phyloP scores from a whole-genome alignment of 2,329 filamentous ascomycete species.

The Ophiostoma sp. region DNA sequence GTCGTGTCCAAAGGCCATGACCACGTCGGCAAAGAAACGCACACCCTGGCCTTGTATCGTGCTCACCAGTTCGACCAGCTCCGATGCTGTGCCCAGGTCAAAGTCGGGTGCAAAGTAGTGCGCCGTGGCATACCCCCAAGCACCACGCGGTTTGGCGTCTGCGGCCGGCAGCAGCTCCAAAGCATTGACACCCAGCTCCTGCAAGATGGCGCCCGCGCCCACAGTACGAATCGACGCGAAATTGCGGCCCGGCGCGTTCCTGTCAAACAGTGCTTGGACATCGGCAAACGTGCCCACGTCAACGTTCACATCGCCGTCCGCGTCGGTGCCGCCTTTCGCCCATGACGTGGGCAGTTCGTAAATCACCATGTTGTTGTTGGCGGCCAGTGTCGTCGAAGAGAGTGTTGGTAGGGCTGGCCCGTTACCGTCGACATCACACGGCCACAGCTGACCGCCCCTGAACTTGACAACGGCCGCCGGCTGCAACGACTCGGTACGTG shows the following conservation, averaged over 20 bases:
- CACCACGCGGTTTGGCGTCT: constrained; percentile 31
- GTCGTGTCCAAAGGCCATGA: constrained; percentile 34
- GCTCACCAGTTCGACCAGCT: constrained; percentile 29
- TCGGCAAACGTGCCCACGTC: constrained; percentile 33
- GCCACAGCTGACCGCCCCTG: constrained; percentile 28
- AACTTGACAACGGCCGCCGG: constrained; percentile 32
- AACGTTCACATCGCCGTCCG: constrained; percentile 23
- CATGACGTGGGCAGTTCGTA: constrained; percentile 35
- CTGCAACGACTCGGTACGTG: constrained; percentile 28
- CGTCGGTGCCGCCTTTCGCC: constrained; percentile 27
- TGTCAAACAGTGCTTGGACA: constrained; percentile 32
- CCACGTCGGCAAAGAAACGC: constrained; percentile 33
- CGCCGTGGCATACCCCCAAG: constrained; percentile 34
- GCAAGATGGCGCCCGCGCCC: constrained; percentile 28
- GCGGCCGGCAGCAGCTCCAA: constrained; percentile 33
- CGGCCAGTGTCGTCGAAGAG: constrained; percentile 21
- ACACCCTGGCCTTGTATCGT: constrained; percentile 28
- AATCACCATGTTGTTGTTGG: constrained; percentile 34
- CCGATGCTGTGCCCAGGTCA: constrained; percentile 31
- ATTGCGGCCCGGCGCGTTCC: constrained; percentile 14
- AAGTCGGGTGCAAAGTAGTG: constrained; percentile 33
- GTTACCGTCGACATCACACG: constrained; percentile 31
- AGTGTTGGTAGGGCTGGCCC: constrained; percentile 19
- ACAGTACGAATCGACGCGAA: constrained; percentile 25
- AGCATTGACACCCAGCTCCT: constrained; percentile 34